Conservation (phyloP, 345 rosid genomes). For the Heritiera fomes region DNA sequence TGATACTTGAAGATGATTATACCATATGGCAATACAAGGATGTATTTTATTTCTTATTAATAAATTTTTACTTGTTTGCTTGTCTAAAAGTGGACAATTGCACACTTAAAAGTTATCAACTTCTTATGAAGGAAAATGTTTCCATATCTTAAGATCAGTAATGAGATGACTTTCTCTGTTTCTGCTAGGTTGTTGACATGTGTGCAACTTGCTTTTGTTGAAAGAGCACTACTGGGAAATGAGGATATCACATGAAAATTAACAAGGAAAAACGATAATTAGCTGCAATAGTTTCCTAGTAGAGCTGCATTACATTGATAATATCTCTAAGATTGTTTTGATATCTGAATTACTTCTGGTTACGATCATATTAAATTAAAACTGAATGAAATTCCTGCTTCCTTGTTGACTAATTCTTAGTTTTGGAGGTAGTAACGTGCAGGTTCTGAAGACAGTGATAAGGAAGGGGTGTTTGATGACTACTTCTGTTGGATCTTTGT, state of each 20-base stretch:
- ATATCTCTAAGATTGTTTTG: conserved; percentile 3
- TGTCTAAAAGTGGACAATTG: no score
- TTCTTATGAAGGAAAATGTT: no score
- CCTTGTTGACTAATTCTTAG: conserved; percentile 34
- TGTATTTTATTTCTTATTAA: no score
- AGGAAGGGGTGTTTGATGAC: conserved; percentile 80
- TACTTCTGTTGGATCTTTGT: conserved; percentile 54
- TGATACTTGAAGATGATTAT: no score
- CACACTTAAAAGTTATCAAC: no score
- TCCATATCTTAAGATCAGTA: background rate
- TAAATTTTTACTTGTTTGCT: no score
- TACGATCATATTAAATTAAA: conserved; percentile 7
- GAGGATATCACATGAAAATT: background rate
- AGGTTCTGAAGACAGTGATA: conserved; percentile 63
- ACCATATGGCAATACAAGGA: no score
- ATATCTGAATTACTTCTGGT: background rate
- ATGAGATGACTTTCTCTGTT: background rate
- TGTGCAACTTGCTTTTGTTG: background rate
- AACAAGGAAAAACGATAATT: background rate
- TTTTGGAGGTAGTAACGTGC: conserved; percentile 35
- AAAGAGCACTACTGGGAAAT: background rate
- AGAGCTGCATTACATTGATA: conserved; percentile 9
- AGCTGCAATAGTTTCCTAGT: background rate
- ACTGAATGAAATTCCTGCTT: background rate
- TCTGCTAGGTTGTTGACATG: conserved; percentile 5